phyloP scores from a whole-genome alignment of 2,329 filamentous ascomycete species.

The Neonectria coccinea region DNA sequence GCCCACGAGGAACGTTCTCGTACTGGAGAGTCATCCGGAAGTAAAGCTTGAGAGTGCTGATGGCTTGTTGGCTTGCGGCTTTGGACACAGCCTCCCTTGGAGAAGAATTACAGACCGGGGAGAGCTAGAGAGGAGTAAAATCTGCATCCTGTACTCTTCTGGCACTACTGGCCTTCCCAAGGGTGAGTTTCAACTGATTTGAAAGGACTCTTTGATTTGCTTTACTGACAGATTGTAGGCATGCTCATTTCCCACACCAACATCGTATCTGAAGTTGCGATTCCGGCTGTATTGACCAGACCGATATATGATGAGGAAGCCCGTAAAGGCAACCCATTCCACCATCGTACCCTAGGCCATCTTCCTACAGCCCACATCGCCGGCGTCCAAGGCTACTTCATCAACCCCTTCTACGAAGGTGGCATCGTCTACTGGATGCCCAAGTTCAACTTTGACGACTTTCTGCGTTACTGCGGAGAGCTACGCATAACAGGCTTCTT shows the following conservation, averaged over 20 bases:
- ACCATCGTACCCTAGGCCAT: slow-evolving; percentile 55
- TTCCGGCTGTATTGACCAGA: slow-evolving; percentile 48
- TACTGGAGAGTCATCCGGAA: slow-evolving; percentile 57
- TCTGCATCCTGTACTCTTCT: slow-evolving; percentile 61
- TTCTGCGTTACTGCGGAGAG: slow-evolving; percentile 63
- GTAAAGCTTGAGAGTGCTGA: slow-evolving; percentile 45
- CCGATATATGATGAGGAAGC: slow-evolving; percentile 45
- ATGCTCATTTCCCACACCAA: slow-evolving; percentile 60
- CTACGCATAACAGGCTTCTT: slow-evolving; percentile 67
- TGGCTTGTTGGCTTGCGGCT: slow-evolving; percentile 41
- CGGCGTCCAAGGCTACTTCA: slow-evolving; percentile 58
- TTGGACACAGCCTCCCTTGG: slow-evolving; percentile 61
- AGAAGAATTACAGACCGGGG: slow-evolving; percentile 61
- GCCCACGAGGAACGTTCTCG: slow-evolving; percentile 59
- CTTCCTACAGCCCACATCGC: slow-evolving; percentile 61
- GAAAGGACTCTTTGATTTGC: neutral
- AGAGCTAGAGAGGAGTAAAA: slow-evolving; percentile 55
- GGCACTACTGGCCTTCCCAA: slow-evolving; percentile 63
- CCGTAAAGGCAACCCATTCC: slow-evolving; percentile 41
- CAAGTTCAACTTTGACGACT: slow-evolving; percentile 66
- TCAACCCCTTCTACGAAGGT: slow-evolving; percentile 56
- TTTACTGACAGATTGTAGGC: slow-evolving; percentile 36
- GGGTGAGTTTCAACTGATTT: slow-evolving; percentile 39
- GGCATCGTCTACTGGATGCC: slow-evolving; percentile 72
- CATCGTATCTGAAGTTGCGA: slow-evolving; percentile 53